Evolutionary conservation across 2,329 filamentous ascomycete species (phyloP).

Genomic region (Aspergillus sp.): DNA sequence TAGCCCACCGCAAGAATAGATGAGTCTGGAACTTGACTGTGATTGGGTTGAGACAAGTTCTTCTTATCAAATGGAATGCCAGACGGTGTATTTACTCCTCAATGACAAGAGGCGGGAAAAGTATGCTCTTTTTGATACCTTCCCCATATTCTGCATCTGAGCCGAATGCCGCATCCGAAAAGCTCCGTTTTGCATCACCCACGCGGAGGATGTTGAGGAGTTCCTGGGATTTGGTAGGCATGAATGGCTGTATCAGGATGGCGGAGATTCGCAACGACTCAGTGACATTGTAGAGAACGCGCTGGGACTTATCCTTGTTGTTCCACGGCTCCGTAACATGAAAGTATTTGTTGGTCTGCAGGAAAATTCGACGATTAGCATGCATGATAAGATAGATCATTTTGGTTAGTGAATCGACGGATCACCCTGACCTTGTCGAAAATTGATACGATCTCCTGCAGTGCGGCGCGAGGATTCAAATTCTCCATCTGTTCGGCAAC

Average conservation of each 20-base stretch:
- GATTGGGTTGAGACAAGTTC: slow-evolving; percentile 16
- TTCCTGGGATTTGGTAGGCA: slow-evolving; percentile 66
- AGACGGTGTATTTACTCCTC: slow-evolving; percentile 24
- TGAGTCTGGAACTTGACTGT: not conserved
- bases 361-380: slow-evolving; percentile 1
- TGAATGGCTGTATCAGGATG: slow-evolving; percentile 84
- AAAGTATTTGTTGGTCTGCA: slow-evolving; percentile 60
- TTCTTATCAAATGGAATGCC: slow-evolving; percentile 22
- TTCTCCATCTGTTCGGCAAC: slow-evolving; percentile 53
- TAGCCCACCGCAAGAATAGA: not conserved
- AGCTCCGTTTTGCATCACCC: slow-evolving; percentile 49
- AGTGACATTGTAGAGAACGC: slow-evolving; percentile 59
- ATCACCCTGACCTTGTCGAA: slow-evolving; percentile 48
- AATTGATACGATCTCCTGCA: slow-evolving; percentile 56
- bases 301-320: slow-evolving; percentile 41
- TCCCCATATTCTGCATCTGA: slow-evolving; percentile 64
- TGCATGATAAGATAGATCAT: slow-evolving; percentile 5
- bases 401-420: not conserved
- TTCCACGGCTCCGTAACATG: slow-evolving; percentile 61
- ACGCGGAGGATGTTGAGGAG: slow-evolving; percentile 76
- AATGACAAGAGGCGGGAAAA: slow-evolving; percentile 45
- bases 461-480: slow-evolving; percentile 56
- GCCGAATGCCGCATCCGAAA: slow-evolving; percentile 54
- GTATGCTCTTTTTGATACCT: slow-evolving; percentile 36
- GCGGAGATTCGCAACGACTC: slow-evolving; percentile 72